These are phyloP conservation scores for Paramecium sonneborni DNA, from an alignment of 73 alveolate genomes.

Conservation along the genomic window DNA sequence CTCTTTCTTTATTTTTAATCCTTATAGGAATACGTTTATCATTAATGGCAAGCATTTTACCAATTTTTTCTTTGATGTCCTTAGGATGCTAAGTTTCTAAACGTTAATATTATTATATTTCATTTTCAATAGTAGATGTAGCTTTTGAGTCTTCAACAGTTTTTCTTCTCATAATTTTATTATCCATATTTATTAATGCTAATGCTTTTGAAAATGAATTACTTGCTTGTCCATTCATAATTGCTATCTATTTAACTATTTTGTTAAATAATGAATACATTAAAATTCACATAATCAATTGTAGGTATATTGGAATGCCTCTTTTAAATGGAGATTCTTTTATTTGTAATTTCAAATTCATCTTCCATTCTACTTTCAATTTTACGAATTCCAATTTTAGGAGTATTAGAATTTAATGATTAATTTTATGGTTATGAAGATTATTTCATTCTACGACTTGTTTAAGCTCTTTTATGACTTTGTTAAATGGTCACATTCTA, in stretches of 20 bases:
- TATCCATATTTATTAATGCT: neutral
- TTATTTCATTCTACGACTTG: neutral
- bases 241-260: constrained; percentile 13
- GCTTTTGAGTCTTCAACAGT: neutral
- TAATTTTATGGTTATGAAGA: neutral
- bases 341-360: neutral
- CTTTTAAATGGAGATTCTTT: neutral
- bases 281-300: neutral
- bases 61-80: neutral
- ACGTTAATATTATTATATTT: neutral
- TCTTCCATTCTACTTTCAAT: neutral
- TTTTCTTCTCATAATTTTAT: neutral
- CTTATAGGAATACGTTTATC: neutral
- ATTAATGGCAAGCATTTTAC: neutral
- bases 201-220: neutral
- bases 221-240: constrained; percentile 7
- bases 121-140: neutral
- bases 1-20: neutral
- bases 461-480: neutral
- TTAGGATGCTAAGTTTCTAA: neutral
- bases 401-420: neutral
- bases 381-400: neutral
- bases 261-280: neutral
- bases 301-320: neutral
- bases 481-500: neutral